These are phyloP conservation scores for Phytopythium mirpurense DNA, from an alignment of 352 stramenopile genomes.

Conservation along the genomic window DNA sequence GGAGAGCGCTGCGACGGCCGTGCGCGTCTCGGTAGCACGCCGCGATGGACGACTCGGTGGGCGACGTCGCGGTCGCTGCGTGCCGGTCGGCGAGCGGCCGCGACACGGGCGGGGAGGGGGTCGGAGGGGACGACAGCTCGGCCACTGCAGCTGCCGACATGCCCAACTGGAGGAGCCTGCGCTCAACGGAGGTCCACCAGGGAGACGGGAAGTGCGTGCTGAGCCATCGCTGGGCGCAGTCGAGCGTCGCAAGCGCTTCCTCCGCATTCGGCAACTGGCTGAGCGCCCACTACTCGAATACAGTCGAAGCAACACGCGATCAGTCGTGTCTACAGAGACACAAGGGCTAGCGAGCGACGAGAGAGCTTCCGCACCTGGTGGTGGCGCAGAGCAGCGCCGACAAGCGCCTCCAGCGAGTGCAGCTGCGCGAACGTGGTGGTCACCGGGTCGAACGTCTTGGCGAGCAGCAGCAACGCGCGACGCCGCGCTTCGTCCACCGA, in stretches of 20 bases:
- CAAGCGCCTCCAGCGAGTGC: slow-evolving; percentile 56
- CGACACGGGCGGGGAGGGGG: neutral
- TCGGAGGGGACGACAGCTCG: neutral
- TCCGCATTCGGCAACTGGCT: slow-evolving; percentile 31
- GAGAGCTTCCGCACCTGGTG: slow-evolving; percentile 51
- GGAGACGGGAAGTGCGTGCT: slow-evolving; percentile 40
- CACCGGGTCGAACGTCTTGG: slow-evolving; percentile 73
- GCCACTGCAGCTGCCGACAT: neutral
- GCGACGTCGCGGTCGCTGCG: neutral
- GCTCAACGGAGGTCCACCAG: slow-evolving; percentile 34
- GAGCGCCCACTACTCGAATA: slow-evolving; percentile 52
- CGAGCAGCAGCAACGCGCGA: slow-evolving; percentile 57
- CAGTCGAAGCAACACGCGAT: slow-evolving; percentile 3
- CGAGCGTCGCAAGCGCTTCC: slow-evolving; percentile 22
- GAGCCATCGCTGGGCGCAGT: slow-evolving; percentile 30
- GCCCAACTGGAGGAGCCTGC: slow-evolving; percentile 13
- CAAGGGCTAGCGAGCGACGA: neutral
- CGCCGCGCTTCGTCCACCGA: slow-evolving; percentile 65
- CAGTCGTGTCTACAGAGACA: neutral
- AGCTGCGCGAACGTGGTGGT: slow-evolving; percentile 49
- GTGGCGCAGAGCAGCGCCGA: slow-evolving; percentile 40
- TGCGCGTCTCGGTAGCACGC: neutral
- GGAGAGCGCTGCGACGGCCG: neutral
- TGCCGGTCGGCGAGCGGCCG: neutral
- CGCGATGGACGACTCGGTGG: neutral